Evolutionary conservation across 768 basidiomycete species (phyloP).

Genomic region (Suillus tomentosus): DNA sequence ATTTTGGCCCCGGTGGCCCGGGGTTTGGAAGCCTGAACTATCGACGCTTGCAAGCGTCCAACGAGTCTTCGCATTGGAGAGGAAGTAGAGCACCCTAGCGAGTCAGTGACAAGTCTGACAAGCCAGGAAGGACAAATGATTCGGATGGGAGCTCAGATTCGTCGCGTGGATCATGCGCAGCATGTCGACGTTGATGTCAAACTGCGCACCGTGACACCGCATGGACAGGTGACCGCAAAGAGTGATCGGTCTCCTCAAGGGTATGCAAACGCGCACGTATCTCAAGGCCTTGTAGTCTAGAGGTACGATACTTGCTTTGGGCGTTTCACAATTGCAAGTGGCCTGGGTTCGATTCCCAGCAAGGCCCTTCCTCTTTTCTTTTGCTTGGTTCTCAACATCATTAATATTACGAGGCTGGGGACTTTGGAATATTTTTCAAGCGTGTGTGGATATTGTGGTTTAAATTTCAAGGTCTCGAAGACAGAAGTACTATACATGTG

Average conservation of each 20-base stretch:
- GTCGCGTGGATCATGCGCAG: too few species aligned
- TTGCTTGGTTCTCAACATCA: neutral
- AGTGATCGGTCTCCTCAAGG: neutral
- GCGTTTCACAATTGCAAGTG: conserved; percentile 25
- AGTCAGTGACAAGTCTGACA: neutral
- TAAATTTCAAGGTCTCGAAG: neutral
- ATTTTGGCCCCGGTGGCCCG: neutral
- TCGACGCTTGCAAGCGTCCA: neutral
- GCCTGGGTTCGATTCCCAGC: conserved; percentile 26
- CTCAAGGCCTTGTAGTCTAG: conserved; percentile 35
- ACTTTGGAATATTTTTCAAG: neutral
- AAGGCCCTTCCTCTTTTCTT: conserved; percentile 20
- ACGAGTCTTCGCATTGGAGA: neutral
- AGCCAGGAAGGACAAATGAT: neutral
- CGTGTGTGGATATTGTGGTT: neutral
- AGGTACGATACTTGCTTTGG: conserved; percentile 44
- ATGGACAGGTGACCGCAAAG: too few species aligned
- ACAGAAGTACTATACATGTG: too few species aligned
- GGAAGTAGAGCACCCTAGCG: too few species aligned
- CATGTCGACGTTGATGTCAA: too few species aligned
- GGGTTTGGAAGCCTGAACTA: neutral
- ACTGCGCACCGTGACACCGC: too few species aligned
- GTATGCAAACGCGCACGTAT: neutral
- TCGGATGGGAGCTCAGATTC: too few species aligned
- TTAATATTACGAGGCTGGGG: neutral